Evolutionary conservation across 208 protist genomes (phyloP), one percentile per base, ranked within the genome.

Genomic region (Leishmania braziliensis): DNA sequence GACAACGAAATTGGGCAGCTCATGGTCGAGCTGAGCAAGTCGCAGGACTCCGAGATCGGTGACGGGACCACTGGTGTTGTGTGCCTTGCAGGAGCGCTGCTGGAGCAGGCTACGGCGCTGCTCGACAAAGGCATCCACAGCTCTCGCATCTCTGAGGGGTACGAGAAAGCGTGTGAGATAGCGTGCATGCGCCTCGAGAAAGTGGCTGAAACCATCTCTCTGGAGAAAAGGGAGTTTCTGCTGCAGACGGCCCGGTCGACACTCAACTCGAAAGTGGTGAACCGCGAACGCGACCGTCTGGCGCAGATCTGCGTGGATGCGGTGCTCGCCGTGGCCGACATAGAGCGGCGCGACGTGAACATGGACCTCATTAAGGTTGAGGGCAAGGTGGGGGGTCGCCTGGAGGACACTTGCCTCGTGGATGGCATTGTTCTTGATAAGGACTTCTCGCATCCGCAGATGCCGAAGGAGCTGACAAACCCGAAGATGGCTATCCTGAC

Each of bases 31-130:
- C 94, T 99, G 51, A 99, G 98, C 82, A 99, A 99, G 86, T 99
- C 98, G 29, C 99, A 99, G 91, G 99, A 99, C 86, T 98, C 99
- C 54, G 99, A 99, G 91, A 99, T 99, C 85, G 99, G 99, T 72
- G 99, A 99, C 89, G 99, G 99, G 51, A 99, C 99, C 4, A 99
- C 99, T 16, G 99, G 99, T 66, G 99, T 99, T 51, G 98, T 99
- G 2, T 99, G 99, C 77, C 94, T 99, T 33, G 99, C 99, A 33
- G 99, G 99, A 68, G 95, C 99, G 20, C 94, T 99, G 14, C 90
- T 99, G 2, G 99, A 99, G 90, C 97, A 99, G 80, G 98, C 99
- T 0, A 80, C 98, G 65, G 68, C 74, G 23, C 93, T 99, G 8
- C 91, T 99, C 4, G 98, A 99, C 81, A 97, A 98, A 81, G 99